Conservation (phyloP, 2,329 filamentous ascomycete species). For the Arachnomyces sp. region DNA sequence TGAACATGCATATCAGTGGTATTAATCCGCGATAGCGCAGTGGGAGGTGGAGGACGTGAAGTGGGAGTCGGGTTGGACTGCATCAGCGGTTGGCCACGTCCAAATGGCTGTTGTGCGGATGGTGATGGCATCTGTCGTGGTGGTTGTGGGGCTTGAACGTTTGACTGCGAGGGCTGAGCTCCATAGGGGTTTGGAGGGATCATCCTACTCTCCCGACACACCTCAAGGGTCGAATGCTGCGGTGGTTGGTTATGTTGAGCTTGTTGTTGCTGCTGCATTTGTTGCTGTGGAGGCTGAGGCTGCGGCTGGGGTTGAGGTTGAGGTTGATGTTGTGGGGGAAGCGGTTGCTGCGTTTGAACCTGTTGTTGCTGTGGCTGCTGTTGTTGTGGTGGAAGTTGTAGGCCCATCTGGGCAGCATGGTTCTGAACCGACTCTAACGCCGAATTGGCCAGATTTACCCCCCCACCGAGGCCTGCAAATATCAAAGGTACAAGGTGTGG, state of each 20-base stretch:
- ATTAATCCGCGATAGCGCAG: slow-evolving; percentile 27
- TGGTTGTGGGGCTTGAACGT: slow-evolving; percentile 11
- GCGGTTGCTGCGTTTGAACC: slow-evolving; percentile 6
- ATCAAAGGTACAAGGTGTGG: slow-evolving; percentile 67
- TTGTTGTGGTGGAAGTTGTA: slow-evolving; percentile 29
- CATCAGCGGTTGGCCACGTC: slow-evolving; percentile 19
- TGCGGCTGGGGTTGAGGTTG: slow-evolving; percentile 13
- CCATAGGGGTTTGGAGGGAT: slow-evolving; percentile 30
- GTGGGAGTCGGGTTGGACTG: slow-evolving; percentile 11
- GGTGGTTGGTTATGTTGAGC: slow-evolving; percentile 16
- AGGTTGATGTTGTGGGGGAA: slow-evolving; percentile 11
- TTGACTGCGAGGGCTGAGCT: slow-evolving; percentile 14
- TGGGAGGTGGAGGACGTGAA: slow-evolving; percentile 14
- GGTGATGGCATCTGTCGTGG: slow-evolving; percentile 17
- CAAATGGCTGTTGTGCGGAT: slow-evolving; percentile 16
- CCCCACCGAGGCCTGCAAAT: slow-evolving; percentile 63
- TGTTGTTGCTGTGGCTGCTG: slow-evolving; percentile 20
- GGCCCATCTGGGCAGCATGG: slow-evolving; percentile 45
- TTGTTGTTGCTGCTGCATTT: slow-evolving; percentile 8
- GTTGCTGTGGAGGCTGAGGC: slow-evolving; percentile 10
- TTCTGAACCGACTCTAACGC: slow-evolving; percentile 62
- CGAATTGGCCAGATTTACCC: slow-evolving; percentile 47
- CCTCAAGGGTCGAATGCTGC: slow-evolving; percentile 16
- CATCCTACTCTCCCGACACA: slow-evolving; percentile 23
- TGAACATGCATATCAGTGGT: slow-evolving; percentile 35